These are phyloP conservation scores for Bryopsis sp. DNA, from an alignment of 139 green algal genomes.

Conservation along the genomic window DNA sequence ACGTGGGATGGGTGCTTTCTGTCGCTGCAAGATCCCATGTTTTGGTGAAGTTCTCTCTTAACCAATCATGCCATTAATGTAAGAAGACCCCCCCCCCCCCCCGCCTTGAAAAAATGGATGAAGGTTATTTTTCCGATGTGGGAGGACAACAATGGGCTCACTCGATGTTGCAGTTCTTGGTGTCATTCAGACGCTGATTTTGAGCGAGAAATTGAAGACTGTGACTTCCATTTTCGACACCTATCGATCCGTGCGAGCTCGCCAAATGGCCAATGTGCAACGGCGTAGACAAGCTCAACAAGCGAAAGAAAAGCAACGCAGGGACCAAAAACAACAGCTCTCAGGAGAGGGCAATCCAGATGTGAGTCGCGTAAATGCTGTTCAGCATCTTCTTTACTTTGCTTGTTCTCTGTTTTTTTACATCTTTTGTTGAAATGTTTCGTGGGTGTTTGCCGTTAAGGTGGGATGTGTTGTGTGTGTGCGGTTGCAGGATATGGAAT, in stretches of 20 bases:
- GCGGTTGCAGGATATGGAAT: background rate
- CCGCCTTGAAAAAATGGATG: background rate
- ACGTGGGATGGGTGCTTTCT: too few species aligned
- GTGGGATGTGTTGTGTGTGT: background rate
- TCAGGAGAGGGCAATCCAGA: too few species aligned
- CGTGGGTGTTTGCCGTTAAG: background rate
- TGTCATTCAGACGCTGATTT: conserved; percentile 1
- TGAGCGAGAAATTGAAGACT: conserved; percentile 4
- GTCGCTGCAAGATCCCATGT: background rate
- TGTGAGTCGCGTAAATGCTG: background rate
- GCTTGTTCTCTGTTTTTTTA: too few species aligned
- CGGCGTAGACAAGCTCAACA: background rate
- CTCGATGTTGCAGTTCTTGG: background rate
- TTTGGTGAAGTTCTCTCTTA: background rate
- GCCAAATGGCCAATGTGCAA: background rate
- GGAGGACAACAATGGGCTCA: background rate
- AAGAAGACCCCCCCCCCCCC: background rate
- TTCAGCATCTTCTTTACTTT: too few species aligned
- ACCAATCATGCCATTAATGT: background rate
- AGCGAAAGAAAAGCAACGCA: background rate
- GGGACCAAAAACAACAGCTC: background rate
- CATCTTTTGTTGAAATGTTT: background rate
- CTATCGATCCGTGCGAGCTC: conserved; percentile 1
- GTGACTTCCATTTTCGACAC: background rate
- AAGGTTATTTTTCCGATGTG: background rate